Evolutionary conservation across 495 filamentous ascomycete species (phyloP).

Genomic region (Tuber aestivum): DNA sequence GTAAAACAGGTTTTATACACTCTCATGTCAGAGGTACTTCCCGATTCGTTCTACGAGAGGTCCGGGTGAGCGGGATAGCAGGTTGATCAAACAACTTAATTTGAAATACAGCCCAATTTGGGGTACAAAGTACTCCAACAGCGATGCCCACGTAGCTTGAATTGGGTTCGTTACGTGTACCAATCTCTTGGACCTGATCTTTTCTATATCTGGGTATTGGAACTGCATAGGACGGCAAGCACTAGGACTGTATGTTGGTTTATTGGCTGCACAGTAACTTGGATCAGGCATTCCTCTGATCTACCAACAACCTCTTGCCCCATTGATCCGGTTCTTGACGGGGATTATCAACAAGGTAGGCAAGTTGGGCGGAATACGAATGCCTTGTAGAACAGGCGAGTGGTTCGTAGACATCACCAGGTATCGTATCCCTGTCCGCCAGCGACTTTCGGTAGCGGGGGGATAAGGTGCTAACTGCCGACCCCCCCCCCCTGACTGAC

Average conservation of each 20-base stretch:
- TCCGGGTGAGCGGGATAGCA: neutral
- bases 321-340: neutral
- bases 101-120: neutral
- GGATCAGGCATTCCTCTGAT: neutral
- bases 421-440: neutral
- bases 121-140: neutral
- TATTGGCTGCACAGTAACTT: neutral
- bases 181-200: neutral
- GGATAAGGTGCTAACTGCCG: neutral
- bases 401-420: neutral
- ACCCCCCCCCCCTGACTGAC: neutral
- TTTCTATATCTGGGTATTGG: neutral
- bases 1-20: neutral
- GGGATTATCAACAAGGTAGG: neutral
- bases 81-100: neutral
- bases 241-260: neutral
- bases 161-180: constrained; percentile 3
- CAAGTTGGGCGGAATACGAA: neutral
- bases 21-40: neutral
- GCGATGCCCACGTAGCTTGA: neutral
- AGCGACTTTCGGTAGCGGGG: neutral
- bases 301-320: neutral
- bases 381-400: neutral
- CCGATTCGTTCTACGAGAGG: neutral
- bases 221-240: neutral